Percentiles rank a stretch among this genome's conserved stretches.
Evolutionary conservation across 257 asterid species (phyloP).

Genomic region (Haberlea rhodopensis): DNA sequence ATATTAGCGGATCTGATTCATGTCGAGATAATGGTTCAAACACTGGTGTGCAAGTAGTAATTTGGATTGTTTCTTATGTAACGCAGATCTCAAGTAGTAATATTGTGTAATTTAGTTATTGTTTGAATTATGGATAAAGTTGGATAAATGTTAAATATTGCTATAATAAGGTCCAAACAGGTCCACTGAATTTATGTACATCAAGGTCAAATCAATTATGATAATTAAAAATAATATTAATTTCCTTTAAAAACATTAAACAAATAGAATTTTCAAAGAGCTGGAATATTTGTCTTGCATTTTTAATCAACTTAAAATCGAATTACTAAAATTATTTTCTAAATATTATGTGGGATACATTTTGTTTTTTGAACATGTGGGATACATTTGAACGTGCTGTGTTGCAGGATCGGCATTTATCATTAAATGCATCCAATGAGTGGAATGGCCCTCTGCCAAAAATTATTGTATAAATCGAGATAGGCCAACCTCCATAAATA

Average conservation of each 20-base stretch:
- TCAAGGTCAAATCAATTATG: slow-evolving; percentile 25
- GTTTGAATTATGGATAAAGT: slow-evolving; percentile 25
- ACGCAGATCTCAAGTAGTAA: too few relatives aligned
- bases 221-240: not conserved
- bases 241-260: not conserved
- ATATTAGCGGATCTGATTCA: too few relatives aligned
- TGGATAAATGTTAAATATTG: slow-evolving; percentile 16
- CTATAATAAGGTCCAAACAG: slow-evolving; percentile 21
- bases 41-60: too few relatives aligned
- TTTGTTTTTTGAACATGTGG: too few relatives aligned
- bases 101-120: too few relatives aligned
- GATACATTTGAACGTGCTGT: slow-evolving; percentile 41
- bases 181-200: slow-evolving; percentile 21
- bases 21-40: too few relatives aligned
- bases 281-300: not conserved
- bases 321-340: not conserved
- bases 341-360: slow-evolving; percentile 26
- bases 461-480: too few relatives aligned
- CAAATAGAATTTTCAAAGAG: not conserved
- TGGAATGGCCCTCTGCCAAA: not conserved
- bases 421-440: slow-evolving; percentile 28
- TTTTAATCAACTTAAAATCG: not conserved
- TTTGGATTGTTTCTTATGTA: too few relatives aligned
- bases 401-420: slow-evolving; percentile 24
- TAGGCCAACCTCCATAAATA: too few relatives aligned